Conservation (phyloP, 306 rosid species). For the Trifolium repens region DNA sequence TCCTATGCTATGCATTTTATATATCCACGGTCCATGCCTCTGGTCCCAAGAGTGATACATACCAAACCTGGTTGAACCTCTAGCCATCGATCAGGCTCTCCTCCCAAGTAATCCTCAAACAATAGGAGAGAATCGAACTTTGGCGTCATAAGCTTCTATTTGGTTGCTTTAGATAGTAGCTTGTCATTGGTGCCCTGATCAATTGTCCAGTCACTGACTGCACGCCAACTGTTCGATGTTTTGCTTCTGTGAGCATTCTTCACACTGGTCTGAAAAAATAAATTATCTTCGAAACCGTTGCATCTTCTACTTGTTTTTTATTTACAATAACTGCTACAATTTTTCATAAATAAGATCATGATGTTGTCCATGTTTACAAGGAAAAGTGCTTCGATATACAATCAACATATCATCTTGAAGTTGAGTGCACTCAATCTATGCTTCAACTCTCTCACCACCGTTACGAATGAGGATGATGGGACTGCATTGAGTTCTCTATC, state of each 20-base stretch:
- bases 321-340: neutral
- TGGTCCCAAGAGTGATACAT: no score
- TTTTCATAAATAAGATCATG: conserved; percentile 22
- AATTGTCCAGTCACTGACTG: neutral
- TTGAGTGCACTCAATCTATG: conserved; percentile 40
- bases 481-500: conserved; percentile 30
- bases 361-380: conserved; percentile 45
- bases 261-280: neutral
- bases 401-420: conserved; percentile 36
- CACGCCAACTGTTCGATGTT: conserved; percentile 45
- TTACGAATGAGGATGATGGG: conserved; percentile 40
- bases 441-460: conserved; percentile 42
- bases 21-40: no score
- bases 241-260: conserved; percentile 37
- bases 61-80: no score
- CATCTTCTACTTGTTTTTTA: neutral
- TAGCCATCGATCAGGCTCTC: no score
- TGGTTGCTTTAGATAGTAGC: no score
- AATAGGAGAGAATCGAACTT: no score
- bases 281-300: neutral
- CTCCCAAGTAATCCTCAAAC: no score
- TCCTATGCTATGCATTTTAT: no score
- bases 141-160: no score
- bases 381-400: conserved; percentile 42
- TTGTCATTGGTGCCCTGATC: no score